Conservation (phyloP, 129 eudicot genomes). For the Solidago caesia region DNA sequence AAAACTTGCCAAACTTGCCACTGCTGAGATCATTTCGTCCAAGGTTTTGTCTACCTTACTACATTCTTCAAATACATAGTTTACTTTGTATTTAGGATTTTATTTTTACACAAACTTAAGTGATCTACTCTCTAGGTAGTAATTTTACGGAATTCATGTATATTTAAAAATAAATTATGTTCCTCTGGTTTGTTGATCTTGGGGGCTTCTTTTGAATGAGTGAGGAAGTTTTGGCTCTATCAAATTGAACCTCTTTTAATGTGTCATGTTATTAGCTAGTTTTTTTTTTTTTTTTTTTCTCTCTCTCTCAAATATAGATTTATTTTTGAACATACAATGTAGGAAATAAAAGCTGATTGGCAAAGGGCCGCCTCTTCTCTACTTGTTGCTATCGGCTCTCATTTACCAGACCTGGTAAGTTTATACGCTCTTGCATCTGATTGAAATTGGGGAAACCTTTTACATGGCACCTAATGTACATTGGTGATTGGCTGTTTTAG, state of each 20-base stretch:
- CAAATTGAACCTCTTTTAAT: not conserved
- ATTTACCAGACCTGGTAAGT: constrained; percentile 93
- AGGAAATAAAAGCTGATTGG: constrained; percentile 96
- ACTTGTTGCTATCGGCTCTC: constrained; percentile 92
- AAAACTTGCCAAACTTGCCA: constrained; percentile 78
- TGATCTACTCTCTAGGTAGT: constrained; percentile 2
- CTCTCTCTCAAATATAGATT: not conserved
- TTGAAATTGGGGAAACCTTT: constrained; percentile 5
- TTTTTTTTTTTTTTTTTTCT: not conserved
- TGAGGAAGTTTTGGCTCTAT: no score
- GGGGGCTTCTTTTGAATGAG: no score
- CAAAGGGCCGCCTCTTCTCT: constrained; percentile 94
- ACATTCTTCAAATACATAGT: not conserved
- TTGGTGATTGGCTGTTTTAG: constrained; percentile 9
- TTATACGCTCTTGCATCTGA: constrained; percentile 10
- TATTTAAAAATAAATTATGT: no score
- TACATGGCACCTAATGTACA: not conserved
- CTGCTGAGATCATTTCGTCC: constrained; percentile 83
- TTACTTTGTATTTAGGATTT: not conserved
- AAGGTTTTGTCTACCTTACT: constrained; percentile 52
- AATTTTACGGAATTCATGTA: not conserved
- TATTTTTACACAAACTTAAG: not conserved
- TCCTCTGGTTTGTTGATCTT: no score
- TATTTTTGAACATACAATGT: constrained; percentile 22
- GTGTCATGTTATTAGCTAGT: constrained; percentile 5